Conservation (phyloP, 148 eudicot species). For the Fagopyrum tataricum region DNA sequence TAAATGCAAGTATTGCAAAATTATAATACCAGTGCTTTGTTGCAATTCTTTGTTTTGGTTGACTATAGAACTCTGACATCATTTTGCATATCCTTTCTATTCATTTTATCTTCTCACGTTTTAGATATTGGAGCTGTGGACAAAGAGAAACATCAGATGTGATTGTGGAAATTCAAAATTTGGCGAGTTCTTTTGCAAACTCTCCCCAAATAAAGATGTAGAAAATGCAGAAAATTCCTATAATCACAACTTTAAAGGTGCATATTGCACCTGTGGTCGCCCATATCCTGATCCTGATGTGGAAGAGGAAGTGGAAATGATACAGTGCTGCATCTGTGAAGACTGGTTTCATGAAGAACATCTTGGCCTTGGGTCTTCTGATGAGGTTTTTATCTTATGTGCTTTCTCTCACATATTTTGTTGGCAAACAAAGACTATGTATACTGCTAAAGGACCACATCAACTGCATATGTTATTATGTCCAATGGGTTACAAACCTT, state of each 20-base stretch:
- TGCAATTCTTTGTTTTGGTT: background rate
- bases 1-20: background rate
- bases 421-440: background rate
- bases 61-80: background rate
- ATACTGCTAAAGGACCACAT: background rate
- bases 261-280: conserved; percentile 80
- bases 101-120: conserved; percentile 11
- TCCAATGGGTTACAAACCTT: background rate
- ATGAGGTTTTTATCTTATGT: conserved; percentile 50
- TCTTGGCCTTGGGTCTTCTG: conserved; percentile 68
- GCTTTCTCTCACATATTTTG: conserved; percentile 3
- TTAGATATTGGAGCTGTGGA: conserved; percentile 92
- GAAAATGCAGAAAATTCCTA: conserved; percentile 75
- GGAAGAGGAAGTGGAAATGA: conserved; percentile 86
- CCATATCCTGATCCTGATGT: conserved; percentile 93
- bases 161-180: conserved; percentile 99
- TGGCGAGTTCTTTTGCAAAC: conserved; percentile 91
- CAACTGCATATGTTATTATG: background rate
- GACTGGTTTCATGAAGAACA: conserved; percentile 98
- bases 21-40: background rate
- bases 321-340: conserved; percentile 93
- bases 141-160: conserved; percentile 92
- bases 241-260: conserved; percentile 90
- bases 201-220: conserved; percentile 64
- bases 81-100: background rate